These are phyloP conservation scores for Collybia sordida DNA, from an alignment of 768 basidiomycete species.

Conservation along the genomic window DNA sequence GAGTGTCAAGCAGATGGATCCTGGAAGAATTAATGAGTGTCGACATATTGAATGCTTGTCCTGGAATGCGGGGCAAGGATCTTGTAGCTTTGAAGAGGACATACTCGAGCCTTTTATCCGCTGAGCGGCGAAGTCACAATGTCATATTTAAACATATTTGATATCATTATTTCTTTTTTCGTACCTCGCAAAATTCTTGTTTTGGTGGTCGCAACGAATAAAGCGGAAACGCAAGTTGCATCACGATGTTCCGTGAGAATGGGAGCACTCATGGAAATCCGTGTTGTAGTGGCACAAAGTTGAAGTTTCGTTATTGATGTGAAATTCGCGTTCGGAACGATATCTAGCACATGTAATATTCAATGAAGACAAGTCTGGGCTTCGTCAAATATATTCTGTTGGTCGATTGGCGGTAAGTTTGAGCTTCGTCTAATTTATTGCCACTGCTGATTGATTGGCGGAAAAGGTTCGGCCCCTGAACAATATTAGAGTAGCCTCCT, in stretches of 20 bases:
- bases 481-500: conserved; percentile 3
- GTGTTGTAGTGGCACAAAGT: no score
- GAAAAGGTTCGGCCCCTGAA: conserved; percentile 14
- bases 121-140: conserved; percentile 2
- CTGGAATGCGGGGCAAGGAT: background rate
- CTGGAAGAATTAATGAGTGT: background rate
- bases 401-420: background rate
- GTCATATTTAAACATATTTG: conserved; percentile 6
- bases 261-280: no score
- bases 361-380: conserved; percentile 1
- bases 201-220: background rate
- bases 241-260: conserved; percentile 3
- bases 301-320: no score
- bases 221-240: conserved; percentile 2
- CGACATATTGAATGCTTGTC: background rate
- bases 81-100: background rate
- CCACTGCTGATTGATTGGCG: conserved; percentile 7
- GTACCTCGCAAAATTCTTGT: background rate
- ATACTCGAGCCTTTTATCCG: conserved; percentile 2
- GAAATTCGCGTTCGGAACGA: no score
- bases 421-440: background rate
- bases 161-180: background rate
- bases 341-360: no score
- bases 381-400: conserved; percentile 15
- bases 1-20: conserved; percentile 6